Conservation (phyloP, 768 basidiomycete genomes). For the Leucocoprinus birnbaumii region DNA sequence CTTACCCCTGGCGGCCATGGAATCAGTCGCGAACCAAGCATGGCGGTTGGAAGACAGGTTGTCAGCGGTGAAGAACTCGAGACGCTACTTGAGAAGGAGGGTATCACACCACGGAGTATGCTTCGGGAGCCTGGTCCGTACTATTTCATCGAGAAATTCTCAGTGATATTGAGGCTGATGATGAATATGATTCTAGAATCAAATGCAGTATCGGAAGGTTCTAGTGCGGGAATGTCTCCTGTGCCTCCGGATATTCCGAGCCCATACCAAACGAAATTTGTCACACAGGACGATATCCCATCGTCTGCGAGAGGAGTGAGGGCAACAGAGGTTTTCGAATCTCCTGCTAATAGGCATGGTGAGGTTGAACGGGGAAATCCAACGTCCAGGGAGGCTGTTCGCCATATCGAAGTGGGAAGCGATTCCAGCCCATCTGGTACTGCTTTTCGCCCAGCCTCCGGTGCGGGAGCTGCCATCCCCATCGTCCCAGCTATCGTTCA, state of each 20-base stretch:
- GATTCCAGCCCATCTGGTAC: not conserved
- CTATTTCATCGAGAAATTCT: not conserved
- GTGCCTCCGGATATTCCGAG: not conserved
- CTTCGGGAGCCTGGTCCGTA: not conserved
- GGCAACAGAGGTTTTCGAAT: not conserved
- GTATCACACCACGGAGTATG: not conserved
- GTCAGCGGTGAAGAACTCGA: not conserved
- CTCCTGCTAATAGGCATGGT: not conserved
- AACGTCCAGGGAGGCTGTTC: no score
- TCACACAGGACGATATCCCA: not conserved
- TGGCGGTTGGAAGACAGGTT: not conserved
- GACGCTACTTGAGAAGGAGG: not conserved
- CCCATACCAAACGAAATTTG: not conserved
- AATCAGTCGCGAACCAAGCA: not conserved
- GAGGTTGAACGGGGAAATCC: not conserved
- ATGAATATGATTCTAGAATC: not conserved
- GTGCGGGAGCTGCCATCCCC: not conserved
- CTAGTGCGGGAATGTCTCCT: not conserved
- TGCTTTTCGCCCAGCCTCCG: not conserved
- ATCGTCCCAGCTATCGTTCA: not conserved
- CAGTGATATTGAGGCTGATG: not conserved
- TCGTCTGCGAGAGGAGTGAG: not conserved
- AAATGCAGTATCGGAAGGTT: not conserved
- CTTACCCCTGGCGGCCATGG: not conserved
- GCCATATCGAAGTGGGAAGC: not conserved